Base-by-base conservation (phyloP, 2,329 filamentous ascomycete genomes). In the Aureobasidium lini region DNA sequence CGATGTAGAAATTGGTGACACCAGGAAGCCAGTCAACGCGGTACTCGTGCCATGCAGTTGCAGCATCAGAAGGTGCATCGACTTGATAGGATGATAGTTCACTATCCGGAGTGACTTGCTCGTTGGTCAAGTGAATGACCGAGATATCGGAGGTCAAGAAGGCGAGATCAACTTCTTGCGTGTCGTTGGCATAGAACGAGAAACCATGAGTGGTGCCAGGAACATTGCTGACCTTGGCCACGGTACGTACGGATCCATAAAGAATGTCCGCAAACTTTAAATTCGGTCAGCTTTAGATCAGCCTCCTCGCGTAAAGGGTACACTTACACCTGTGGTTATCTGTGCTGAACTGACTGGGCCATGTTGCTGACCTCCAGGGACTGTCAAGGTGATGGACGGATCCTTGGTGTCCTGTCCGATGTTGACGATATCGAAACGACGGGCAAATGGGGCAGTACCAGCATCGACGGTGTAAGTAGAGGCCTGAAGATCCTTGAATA, bases 131-230 rank as follows among this genome's bases (percentile, higher is more conserved):
- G 34, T 61, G 52, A 13, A 46, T 18, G 9, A 48, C 15, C 15
- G 49, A 23, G 10, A 52, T 60, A 49, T 60, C 59, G 7, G 44
- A 40, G 16, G 57, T 60, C 37, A 60, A 28, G 48, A 60, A 60
- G 64, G 92, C 89, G 73, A 92, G 85, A 69, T 92, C 88, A 65
- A 92, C 90, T 67, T 92, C 88, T 68, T 89, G 85, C 1, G 85
- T 87, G 23, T 23, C 23, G 23, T 23, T 23, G 23, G 23, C 23
- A 23, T 23, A 23, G 23, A 23, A 23, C 23, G 90, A 91, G 73
- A 92, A 90, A 7, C 88, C 87, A 34, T 82, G 84, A 69, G 88
- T 91, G 1, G 88, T 91, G 28, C 88, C 88, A 1, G 77, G 73
- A 7, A 81, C 74, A 40, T 73, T 72, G 0, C 85, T 84, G 57